These are phyloP conservation scores for Rhodotorula glutinis DNA, from an alignment of 1,284 basidiomycete species.

Conservation along the genomic window DNA sequence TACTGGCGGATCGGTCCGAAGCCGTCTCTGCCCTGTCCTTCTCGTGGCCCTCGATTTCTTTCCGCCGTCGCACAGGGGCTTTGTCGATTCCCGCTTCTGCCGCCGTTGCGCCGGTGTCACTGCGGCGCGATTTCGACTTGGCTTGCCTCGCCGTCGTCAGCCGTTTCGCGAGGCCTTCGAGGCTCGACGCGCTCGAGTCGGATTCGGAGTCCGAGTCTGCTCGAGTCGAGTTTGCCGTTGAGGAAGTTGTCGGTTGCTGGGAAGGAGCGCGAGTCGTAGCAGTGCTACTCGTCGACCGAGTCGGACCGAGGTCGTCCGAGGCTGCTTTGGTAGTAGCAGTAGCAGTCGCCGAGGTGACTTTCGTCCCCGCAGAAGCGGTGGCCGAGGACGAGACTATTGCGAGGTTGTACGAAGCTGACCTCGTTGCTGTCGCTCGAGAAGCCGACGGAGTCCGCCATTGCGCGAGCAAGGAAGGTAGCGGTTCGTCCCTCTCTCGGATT, in stretches of 20 bases:
- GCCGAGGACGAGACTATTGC: not conserved
- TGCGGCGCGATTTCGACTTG: not conserved
- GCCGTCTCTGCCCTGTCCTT: no score
- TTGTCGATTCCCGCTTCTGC: no score
- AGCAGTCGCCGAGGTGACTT: no score
- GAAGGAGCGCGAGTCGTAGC: not conserved
- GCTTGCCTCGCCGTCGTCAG: conserved; percentile 4
- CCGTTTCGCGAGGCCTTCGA: conserved; percentile 21
- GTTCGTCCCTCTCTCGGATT: not conserved
- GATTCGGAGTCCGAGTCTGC: not conserved
- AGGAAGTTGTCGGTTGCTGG: no score
- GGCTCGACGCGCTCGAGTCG: conserved; percentile 5
- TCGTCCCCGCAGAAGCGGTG: no score
- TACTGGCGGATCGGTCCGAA: no score
- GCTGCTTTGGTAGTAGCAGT: no score
- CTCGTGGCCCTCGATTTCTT: no score
- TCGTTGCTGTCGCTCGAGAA: not conserved
- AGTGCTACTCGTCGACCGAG: not conserved
- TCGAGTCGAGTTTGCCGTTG: not conserved
- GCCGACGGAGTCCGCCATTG: conserved; percentile 8
- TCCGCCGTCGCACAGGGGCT: no score
- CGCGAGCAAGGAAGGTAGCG: conserved; percentile 6
- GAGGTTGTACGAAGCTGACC: not conserved
- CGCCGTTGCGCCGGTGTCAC: not conserved
- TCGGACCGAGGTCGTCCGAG: no score